Conservation (phyloP, 2,329 filamentous ascomycete species). For the Paecilomyces formosus region DNA sequence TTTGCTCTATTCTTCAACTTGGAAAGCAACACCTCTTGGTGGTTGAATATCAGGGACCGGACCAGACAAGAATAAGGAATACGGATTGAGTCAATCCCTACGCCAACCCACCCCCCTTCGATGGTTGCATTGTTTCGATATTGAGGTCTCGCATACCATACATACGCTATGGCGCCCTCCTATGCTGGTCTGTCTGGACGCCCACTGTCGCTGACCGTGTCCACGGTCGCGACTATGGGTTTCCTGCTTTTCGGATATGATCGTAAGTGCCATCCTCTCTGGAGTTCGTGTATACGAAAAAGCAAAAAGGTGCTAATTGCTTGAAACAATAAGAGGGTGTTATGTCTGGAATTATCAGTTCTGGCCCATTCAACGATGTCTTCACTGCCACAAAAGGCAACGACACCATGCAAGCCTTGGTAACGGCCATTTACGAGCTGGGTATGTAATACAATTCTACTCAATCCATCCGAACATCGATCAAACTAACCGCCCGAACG, state of each 20-base stretch:
- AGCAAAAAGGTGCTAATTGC: neutral
- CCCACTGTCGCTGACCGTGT: conserved; percentile 50
- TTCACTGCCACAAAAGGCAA: conserved; percentile 28
- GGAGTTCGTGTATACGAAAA: no score
- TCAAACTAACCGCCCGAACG: neutral
- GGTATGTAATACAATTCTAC: conserved; percentile 13
- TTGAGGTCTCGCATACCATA: neutral
- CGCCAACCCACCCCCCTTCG: neutral
- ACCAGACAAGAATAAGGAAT: neutral
- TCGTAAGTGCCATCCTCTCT: conserved; percentile 25
- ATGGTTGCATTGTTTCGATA: neutral
- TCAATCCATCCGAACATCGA: neutral
- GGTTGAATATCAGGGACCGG: neutral
- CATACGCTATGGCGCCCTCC: conserved; percentile 42
- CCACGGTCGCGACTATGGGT: conserved; percentile 57
- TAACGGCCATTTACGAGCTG: conserved; percentile 45
- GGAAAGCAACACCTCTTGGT: neutral
- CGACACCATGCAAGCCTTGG: conserved; percentile 40
- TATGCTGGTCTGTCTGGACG: conserved; percentile 55
- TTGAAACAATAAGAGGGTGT: conserved; percentile 23
- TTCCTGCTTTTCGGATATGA: conserved; percentile 57
- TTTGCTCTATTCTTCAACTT: neutral
- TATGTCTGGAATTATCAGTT: conserved; percentile 32
- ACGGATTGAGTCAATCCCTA: neutral
- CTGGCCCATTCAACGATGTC: conserved; percentile 22